Evolutionary conservation across 495 filamentous ascomycete species (phyloP).

Genomic region (Xeromyces bisporus): DNA sequence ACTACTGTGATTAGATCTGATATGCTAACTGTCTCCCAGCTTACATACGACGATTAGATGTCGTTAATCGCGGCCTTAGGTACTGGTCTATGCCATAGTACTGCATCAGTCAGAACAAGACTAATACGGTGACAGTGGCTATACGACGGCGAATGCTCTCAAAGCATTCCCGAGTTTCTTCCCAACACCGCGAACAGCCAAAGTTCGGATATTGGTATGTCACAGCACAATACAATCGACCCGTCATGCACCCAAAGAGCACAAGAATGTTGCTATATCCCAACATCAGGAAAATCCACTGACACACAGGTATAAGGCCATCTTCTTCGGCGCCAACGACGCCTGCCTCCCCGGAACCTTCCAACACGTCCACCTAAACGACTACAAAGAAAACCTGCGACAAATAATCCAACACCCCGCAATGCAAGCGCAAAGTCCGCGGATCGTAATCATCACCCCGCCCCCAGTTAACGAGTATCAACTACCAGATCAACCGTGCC

Average conservation of each 20-base stretch:
- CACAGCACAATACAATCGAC: too few relatives aligned
- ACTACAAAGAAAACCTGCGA: constrained; percentile 54
- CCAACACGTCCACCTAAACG: constrained; percentile 58
- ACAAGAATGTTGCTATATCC: not conserved
- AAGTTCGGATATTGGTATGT: constrained; percentile 50
- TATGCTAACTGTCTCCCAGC: constrained; percentile 17
- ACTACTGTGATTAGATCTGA: constrained; percentile 2
- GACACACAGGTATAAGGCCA: constrained; percentile 34
- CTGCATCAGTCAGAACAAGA: not conserved
- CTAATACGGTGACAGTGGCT: constrained; percentile 33
- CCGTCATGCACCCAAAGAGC: too few relatives aligned
- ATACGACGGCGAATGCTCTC: constrained; percentile 48
- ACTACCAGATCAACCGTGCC: constrained; percentile 28
- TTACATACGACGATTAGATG: constrained; percentile 47
- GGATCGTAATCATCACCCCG: constrained; percentile 60
- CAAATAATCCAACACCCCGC: constrained; percentile 51
- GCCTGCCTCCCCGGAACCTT: constrained; percentile 42
- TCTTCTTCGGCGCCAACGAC: constrained; percentile 85
- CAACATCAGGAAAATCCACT: constrained; percentile 1
- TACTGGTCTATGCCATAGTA: too few relatives aligned
- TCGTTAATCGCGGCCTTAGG: constrained; percentile 48
- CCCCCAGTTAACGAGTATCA: constrained; percentile 69
- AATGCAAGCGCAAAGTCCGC: constrained; percentile 50
- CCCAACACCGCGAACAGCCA: constrained; percentile 34
- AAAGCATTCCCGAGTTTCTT: constrained; percentile 41